Conservation (phyloP, 2,329 filamentous ascomycete species). For the Colletotrichum liriopes region DNA sequence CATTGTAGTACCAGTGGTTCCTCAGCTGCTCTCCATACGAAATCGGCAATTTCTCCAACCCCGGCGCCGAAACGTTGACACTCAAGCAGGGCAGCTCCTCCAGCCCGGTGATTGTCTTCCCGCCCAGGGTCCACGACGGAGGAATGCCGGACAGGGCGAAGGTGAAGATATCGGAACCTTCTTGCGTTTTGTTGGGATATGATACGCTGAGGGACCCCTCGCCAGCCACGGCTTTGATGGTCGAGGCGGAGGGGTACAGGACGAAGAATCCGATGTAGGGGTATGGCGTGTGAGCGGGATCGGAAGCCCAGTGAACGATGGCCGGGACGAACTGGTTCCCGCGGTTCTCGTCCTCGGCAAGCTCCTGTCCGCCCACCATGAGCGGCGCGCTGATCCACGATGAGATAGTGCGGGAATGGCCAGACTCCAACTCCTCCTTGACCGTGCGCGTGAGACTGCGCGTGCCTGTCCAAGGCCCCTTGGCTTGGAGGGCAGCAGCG, state of each 20-base stretch:
- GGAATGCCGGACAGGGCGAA: slow-evolving; percentile 57
- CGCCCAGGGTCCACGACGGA: slow-evolving; percentile 55
- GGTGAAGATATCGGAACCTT: slow-evolving; percentile 56
- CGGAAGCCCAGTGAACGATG: slow-evolving; percentile 62
- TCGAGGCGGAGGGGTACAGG: slow-evolving; percentile 60
- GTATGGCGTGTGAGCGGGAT: slow-evolving; percentile 55
- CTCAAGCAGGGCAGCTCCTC: slow-evolving; percentile 57
- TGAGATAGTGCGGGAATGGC: slow-evolving; percentile 52
- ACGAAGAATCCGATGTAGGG: slow-evolving; percentile 58
- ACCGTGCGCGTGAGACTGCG: slow-evolving; percentile 55
- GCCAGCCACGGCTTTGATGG: slow-evolving; percentile 57
- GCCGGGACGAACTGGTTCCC: slow-evolving; percentile 61
- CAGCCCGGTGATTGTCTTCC: slow-evolving; percentile 51
- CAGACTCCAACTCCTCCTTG: slow-evolving; percentile 52
- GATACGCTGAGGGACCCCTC: slow-evolving; percentile 52
- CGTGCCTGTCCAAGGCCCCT: slow-evolving; percentile 52
- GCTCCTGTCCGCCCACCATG: slow-evolving; percentile 59
- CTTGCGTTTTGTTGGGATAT: slow-evolving; percentile 59
- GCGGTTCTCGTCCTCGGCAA: slow-evolving; percentile 55
- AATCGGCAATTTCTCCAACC: slow-evolving; percentile 54
- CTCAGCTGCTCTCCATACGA: slow-evolving; percentile 56
- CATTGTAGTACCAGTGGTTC: slow-evolving; percentile 61
- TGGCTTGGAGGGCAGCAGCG: slow-evolving; percentile 50
- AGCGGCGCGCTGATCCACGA: slow-evolving; percentile 60
- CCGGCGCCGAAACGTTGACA: slow-evolving; percentile 56